Base-by-base conservation (phyloP, 768 basidiomycete species). In the Paxillus involutus region DNA sequence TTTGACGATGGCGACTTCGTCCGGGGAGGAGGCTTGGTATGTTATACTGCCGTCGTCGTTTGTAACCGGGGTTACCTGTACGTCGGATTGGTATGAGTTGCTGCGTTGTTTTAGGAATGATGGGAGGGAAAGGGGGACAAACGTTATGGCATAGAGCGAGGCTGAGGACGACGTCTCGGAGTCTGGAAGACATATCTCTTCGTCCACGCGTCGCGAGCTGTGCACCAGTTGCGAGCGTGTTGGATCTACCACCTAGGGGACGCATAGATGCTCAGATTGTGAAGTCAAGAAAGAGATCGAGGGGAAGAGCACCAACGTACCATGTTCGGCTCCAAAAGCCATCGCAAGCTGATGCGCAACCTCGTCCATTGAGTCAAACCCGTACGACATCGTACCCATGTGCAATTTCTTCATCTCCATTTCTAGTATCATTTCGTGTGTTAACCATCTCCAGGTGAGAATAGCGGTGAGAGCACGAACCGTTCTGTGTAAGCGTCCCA, bases 331-430 rank as follows among this genome's bases (percentile, higher is more conserved):
- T 9, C 89, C 91, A 62, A 97, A 93, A 0, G 95, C 88, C 47
- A 86, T 76, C 13, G 85, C 83, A n/a, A 99, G 77, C 61, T 98
- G 93, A 74, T 92, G 91, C 2, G 88, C 83, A 21, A 98, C 93
- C 67, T 99, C 97, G 63, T 99, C 97, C 96, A 99, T 98, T n/a
- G 97, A 88, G 63, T 99, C 97, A 58, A 77, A 87, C 2, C 92
- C 95, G 64, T 95, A 99, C 0, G 93, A 95, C 82, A 98, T 92
- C 1, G 97, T 99, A 5, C 97, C 97, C 89, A 98, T 92, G 64
- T 98, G 97, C 29, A 99, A 76, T 69, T 97, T 99, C 78, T 89
- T 94, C 89, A 98, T 91, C 72, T 98, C 96, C 97, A 99, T 99
- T 69, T 98, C 96, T 98, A 69, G 19, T 12, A 29, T 5, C 30